Evolutionary conservation across 164 flowering plant genomes (phyloP).

Genomic region (Euptelea pleiosperma): DNA sequence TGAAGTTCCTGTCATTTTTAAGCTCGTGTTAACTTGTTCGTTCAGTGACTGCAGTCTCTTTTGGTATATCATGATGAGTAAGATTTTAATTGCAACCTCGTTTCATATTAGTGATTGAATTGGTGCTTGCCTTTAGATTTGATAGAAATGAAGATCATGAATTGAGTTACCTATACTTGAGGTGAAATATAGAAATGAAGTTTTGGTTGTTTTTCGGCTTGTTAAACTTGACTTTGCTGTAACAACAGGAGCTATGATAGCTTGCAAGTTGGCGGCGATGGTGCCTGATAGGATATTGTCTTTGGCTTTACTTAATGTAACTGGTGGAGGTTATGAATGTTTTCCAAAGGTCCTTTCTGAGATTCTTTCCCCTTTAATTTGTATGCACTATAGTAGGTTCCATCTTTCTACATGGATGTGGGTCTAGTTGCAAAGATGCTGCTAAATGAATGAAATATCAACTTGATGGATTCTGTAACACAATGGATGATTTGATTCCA

Average conservation of each 20-base stretch:
- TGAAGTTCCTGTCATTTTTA: too few relatives aligned
- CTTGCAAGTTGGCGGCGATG: conserved; percentile 87
- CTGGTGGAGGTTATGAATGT: conserved; percentile 95
- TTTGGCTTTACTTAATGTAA: conserved; percentile 83
- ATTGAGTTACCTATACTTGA: not conserved
- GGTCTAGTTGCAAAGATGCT: conserved; percentile 1
- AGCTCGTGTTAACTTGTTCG: too few relatives aligned
- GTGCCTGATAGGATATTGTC: conserved; percentile 77
- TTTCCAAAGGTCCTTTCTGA: conserved; percentile 66
- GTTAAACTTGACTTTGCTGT: conserved; percentile 6
- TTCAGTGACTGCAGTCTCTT: too few relatives aligned
- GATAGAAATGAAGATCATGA: not conserved
- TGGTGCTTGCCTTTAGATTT: too few relatives aligned
- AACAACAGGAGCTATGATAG: conserved; percentile 86
- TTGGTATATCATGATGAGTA: not conserved
- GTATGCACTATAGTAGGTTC: not conserved
- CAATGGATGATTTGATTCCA: not conserved
- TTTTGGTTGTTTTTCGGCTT: not conserved
- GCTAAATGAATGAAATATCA: not conserved
- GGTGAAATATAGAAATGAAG: not conserved
- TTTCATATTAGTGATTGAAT: too few relatives aligned
- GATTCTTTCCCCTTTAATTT: not conserved
- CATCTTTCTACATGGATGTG: not conserved
- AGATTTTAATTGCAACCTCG: not conserved
- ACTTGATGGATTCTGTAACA: not conserved